Base-by-base conservation (phyloP, 495 filamentous ascomycete genomes). In the Aspergillus kassunensis region DNA sequence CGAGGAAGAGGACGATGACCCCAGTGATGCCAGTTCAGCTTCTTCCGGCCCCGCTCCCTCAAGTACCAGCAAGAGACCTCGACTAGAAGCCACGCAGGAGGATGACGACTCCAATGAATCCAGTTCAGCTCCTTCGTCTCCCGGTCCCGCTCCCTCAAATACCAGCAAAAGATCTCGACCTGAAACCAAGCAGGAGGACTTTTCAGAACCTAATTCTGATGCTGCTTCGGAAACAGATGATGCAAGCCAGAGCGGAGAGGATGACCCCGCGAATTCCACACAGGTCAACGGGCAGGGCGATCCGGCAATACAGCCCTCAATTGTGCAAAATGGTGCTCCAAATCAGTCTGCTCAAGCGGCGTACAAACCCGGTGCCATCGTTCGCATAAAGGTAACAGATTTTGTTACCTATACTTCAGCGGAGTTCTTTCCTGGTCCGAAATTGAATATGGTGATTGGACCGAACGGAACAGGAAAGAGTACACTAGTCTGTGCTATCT, bases 391-490 rank as follows among this genome's bases (percentile, higher is more conserved):
- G 51, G 75, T 97, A 25, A 75, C 70, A n/a, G 87, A 97, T 61
- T 99, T 99, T 62, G 90, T 99, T 23, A 99, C 95, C 0, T 99
- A 97, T 67, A 90, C 84, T 12, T 81, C 85, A 24, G 91, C 89
- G 44, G 89, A 93, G 56, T 96, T 97, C 67, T 81, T 81, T 43
- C 90, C 89, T 4, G 93, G 93, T 0, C 91, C 95, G 11, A 93
- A 87, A 58, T 65, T 99, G 59, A 99, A 99, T 64, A 97, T 99
- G 95, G 84, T 99, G 50, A 97, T 99, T 58, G 93, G 93, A 0
- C 93, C 93, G 8, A 99, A 99, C 63, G 93, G 93, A 37, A 97
- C 93, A 0, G 93, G 93, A 37, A 99, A 99, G 66, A 96, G 91
- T 74, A 96, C 95, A 0, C 80, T 99, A 25, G 93, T 99, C 24